Percentiles rank a stretch among this genome's conserved stretches.
Evolutionary conservation across 371 early-diverging fungal genomes (phyloP).

Genomic region (Mucor piriformis): DNA sequence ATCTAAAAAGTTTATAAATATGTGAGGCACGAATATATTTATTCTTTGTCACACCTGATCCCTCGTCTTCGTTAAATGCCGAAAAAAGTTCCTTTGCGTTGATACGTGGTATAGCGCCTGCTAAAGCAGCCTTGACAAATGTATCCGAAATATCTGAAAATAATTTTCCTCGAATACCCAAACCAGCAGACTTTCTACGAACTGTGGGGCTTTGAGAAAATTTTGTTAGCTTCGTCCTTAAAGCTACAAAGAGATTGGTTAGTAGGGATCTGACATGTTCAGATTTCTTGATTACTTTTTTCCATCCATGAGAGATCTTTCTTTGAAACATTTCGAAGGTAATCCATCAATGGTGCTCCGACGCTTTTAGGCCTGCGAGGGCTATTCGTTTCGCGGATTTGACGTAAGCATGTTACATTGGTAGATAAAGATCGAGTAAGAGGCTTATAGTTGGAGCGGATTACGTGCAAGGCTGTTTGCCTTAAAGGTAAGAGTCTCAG

Average conservation of each 20-base stretch:
- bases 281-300: neutral
- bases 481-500: conserved; percentile 4
- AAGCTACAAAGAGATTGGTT: neutral
- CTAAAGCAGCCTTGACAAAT: conserved; percentile 25
- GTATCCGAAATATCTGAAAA: conserved; percentile 18
- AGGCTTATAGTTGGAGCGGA: neutral
- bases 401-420: neutral
- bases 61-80: conserved; percentile 7
- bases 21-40: neutral
- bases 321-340: neutral
- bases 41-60: conserved; percentile 5
- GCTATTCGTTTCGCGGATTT: neutral
- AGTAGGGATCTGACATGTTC: neutral
- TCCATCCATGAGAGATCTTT: conserved; percentile 7
- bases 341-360: neutral
- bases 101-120: conserved; percentile 23
- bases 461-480: neutral
- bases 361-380: neutral
- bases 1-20: conserved; percentile 7
- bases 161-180: conserved; percentile 31
- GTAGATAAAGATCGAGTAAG: neutral
- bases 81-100: conserved; percentile 2
- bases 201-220: conserved; percentile 20
- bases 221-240: neutral
- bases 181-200: conserved; percentile 22